Evolutionary conservation across 345 rosid species (phyloP).

Genomic region (Odontarrhena argentea): DNA sequence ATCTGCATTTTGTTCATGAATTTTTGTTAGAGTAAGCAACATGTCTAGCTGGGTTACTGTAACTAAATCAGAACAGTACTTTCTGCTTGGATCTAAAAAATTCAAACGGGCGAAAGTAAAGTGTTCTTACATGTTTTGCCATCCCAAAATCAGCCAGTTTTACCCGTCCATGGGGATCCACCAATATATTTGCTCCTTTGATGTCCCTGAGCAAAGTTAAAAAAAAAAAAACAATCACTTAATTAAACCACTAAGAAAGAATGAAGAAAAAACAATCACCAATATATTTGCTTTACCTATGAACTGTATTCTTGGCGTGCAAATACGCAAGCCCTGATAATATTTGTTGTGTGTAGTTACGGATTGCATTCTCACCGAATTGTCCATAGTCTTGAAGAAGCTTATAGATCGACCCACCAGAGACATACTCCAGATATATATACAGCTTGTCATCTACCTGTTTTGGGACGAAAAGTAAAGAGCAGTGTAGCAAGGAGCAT

Average conservation of each 20-base stretch:
- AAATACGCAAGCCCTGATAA: conserved; percentile 76
- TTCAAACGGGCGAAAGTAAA: conserved; percentile 5
- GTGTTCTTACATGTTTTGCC: conserved; percentile 64
- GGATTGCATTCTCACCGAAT: conserved; percentile 70
- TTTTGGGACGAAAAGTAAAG: conserved; percentile 14
- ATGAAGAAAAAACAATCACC: conserved; percentile 32
- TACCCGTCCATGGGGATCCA: conserved; percentile 76
- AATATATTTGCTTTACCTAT: conserved; percentile 66
- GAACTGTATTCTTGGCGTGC: conserved; percentile 72
- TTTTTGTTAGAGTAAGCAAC: conserved; percentile 30
- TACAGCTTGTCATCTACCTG: conserved; percentile 74
- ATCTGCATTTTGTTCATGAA: conserved; percentile 54
- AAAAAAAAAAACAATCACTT: conserved; percentile 9
- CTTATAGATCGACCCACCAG: conserved; percentile 86
- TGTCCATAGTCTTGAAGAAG: conserved; percentile 80
- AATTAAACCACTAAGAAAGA: neutral
- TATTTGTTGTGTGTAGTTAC: conserved; percentile 77
- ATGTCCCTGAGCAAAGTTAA: conserved; percentile 59
- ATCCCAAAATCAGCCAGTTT: conserved; percentile 81
- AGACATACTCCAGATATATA: conserved; percentile 81
- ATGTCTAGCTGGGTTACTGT: conserved; percentile 9
- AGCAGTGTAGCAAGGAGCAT: conserved; percentile 8
- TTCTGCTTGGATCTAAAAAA: neutral
- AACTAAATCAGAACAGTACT: neutral
- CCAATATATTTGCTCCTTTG: conserved; percentile 86